Evolutionary conservation across 176 grass and related monocot genomes (phyloP).

Genomic region (Oryza glaberrima): DNA sequence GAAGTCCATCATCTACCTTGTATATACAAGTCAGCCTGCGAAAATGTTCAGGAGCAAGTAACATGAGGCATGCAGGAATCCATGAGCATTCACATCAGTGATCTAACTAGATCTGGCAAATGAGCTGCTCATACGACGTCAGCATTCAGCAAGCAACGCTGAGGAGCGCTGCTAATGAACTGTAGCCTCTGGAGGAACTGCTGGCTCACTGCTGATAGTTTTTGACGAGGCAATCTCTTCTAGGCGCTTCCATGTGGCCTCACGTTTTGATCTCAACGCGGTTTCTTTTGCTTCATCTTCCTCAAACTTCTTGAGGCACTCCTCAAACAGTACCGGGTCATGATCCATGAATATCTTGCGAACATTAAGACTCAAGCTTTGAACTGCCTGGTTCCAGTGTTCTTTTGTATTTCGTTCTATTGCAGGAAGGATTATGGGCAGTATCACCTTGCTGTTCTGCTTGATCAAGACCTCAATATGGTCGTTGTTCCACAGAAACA

Average conservation of each 20-base stretch:
- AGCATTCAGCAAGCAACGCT: constrained; percentile 31
- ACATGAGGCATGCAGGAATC: constrained; percentile 20
- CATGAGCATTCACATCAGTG: constrained; percentile 43
- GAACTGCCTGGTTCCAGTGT: constrained; percentile 76
- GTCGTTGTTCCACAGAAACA: constrained; percentile 77
- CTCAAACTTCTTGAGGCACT: constrained; percentile 68
- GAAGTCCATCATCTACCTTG: constrained; percentile 9
- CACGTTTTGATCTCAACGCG: constrained; percentile 47
- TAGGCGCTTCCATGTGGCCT: constrained; percentile 66
- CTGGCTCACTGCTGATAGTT: constrained; percentile 42
- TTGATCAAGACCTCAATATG: constrained; percentile 74
- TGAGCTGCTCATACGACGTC: neutral
- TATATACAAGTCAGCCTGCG: constrained; percentile 45
- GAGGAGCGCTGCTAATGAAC: constrained; percentile 21
- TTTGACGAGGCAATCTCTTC: constrained; percentile 63
- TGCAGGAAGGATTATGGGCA: constrained; percentile 70
- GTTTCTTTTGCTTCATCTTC: constrained; percentile 63
- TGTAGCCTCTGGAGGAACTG: constrained; percentile 31
- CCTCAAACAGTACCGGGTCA: constrained; percentile 60
- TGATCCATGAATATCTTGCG: constrained; percentile 69
- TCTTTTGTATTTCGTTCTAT: constrained; percentile 65
- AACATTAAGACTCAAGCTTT: constrained; percentile 74
- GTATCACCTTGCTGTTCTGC: constrained; percentile 64
- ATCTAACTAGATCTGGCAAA: constrained; percentile 20
- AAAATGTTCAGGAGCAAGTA: constrained; percentile 36